These are phyloP conservation scores for Cystofilobasidium ferigula DNA, from an alignment of 768 basidiomycete genomes.

Conservation along the genomic window DNA sequence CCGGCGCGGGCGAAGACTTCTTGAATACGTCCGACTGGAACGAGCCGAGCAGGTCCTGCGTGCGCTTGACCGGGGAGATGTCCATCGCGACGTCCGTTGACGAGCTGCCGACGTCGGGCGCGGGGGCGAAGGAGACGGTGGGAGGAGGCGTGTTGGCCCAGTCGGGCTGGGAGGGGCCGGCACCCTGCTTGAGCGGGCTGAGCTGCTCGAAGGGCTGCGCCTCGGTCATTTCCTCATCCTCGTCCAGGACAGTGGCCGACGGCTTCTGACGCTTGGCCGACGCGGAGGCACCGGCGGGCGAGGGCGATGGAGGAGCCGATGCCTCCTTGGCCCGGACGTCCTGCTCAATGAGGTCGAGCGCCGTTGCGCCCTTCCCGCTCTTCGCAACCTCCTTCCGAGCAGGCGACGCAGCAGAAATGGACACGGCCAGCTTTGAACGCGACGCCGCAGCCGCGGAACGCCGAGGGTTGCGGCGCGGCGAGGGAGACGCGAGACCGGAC, in stretches of 20 bases:
- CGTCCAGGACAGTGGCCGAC: background rate
- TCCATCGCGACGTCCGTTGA: background rate
- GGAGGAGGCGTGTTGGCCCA: constrained; percentile 14
- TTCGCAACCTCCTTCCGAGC: background rate
- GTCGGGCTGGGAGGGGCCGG: background rate
- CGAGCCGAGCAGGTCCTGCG: constrained; percentile 1
- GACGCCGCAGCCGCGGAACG: constrained; percentile 9
- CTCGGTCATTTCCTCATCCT: background rate
- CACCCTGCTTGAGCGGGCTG: background rate
- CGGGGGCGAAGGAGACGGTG: background rate
- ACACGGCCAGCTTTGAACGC: constrained; percentile 4
- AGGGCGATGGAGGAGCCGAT: background rate
- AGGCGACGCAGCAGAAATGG: background rate
- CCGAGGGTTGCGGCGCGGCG: constrained; percentile 16
- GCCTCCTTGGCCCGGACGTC: constrained; percentile 12
- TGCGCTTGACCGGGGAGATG: constrained; percentile 11
- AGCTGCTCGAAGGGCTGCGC: background rate
- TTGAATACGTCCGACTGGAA: background rate
- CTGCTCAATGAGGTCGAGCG: constrained; percentile 11
- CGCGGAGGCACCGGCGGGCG: background rate
- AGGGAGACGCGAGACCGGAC: constrained; percentile 17
- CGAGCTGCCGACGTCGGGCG: background rate
- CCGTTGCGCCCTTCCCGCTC: background rate
- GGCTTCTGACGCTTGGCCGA: constrained; percentile 11
- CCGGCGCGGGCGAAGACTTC: background rate